Evolutionary conservation across 1,284 basidiomycete species (phyloP).

Genomic region (Apiotrichum laibachii): DNA sequence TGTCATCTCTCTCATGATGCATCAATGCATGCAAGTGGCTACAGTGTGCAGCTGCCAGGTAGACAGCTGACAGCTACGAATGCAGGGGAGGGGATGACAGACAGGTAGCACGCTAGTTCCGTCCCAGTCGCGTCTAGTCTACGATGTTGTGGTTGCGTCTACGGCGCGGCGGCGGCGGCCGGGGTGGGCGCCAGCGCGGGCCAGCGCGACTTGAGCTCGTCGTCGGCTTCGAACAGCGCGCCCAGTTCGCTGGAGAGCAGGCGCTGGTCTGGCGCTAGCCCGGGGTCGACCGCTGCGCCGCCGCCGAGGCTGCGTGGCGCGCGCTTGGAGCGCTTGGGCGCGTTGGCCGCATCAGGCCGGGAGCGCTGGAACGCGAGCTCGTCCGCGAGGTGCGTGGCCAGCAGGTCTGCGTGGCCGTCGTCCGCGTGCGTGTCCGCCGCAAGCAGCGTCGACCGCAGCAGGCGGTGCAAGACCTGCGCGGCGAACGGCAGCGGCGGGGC

Average conservation of each 20-base stretch:
- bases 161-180: neutral
- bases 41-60: too few relatives aligned
- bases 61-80: too few relatives aligned
- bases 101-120: too few relatives aligned
- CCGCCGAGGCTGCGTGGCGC: neutral
- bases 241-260: conserved; percentile 20
- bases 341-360: neutral
- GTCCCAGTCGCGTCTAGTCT: too few relatives aligned
- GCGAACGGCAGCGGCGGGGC: conserved; percentile 17
- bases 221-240: conserved; percentile 24
- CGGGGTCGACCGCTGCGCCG: neutral
- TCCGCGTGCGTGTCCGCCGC: conserved; percentile 2
- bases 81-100: too few relatives aligned
- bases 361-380: conserved; percentile 28
- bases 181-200: neutral
- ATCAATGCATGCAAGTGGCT: too few relatives aligned
- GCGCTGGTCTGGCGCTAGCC: conserved; percentile 10
- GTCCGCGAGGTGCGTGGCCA: conserved; percentile 23
- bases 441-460: conserved; percentile 14
- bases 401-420: conserved; percentile 11
- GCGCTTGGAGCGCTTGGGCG: conserved; percentile 1
- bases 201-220: conserved; percentile 20
- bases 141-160: too few relatives aligned
- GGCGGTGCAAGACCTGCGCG: conserved; percentile 10
- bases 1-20: too few relatives aligned